Evolutionary conservation across 371 early-diverging fungal genomes (phyloP).

Genomic region (Saksenaea vasiformis): DNA sequence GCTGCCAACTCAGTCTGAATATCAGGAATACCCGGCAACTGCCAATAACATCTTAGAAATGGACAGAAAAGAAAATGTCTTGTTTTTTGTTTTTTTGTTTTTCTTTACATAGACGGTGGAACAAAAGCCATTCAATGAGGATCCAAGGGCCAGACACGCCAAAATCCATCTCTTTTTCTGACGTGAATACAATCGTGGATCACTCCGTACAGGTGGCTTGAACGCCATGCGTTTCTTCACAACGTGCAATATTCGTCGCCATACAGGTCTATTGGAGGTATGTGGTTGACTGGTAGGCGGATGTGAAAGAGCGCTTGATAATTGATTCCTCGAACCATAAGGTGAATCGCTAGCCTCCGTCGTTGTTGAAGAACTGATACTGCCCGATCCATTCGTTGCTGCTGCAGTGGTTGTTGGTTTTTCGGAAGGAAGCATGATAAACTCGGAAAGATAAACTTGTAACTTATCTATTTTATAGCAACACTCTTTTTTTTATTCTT

Average conservation of each 20-base stretch:
- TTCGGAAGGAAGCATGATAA: background rate
- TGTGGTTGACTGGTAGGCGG: background rate
- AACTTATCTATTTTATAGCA: background rate
- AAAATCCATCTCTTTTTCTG: conserved; percentile 31
- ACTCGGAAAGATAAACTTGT: background rate
- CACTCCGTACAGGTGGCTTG: conserved; percentile 22
- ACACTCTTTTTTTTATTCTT: background rate
- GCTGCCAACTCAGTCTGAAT: conserved; percentile 45
- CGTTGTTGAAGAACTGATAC: background rate
- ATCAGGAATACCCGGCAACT: conserved; percentile 44
- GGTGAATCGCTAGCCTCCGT: background rate
- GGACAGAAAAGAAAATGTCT: background rate
- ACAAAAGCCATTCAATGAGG: conserved; percentile 40
- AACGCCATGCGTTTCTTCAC: conserved; percentile 24
- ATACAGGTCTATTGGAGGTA: background rate
- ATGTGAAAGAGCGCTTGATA: background rate
- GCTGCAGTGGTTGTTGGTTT: background rate
- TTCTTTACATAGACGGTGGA: conserved; percentile 39
- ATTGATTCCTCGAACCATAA: background rate
- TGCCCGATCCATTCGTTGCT: background rate
- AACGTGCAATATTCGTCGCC: background rate
- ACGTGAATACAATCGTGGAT: conserved; percentile 27
- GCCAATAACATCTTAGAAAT: background rate
- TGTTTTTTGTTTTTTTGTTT: background rate
- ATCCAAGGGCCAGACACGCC: conserved; percentile 31